Evolutionary conservation across 2,329 filamentous ascomycete species (phyloP), one percentile per base, ranked within the genome.

Genomic region (Trichoderma sp.): DNA sequence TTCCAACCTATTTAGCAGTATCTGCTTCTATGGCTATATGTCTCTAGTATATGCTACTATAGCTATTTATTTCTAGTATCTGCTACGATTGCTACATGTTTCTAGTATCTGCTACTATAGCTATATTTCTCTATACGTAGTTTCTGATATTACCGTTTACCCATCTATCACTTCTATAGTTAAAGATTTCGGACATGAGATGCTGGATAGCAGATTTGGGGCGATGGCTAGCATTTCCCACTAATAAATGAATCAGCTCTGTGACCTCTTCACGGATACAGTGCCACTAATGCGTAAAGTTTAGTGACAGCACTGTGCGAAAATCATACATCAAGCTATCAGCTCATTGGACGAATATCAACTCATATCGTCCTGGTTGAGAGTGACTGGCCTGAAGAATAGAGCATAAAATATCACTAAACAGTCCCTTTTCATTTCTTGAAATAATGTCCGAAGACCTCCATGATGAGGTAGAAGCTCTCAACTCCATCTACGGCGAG

Each of bases 401-500:
- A 34, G 3, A 53, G 11, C 11, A 47, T 28, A 36, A 8, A 7
- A 50, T 2, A 17, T 12, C 15, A 39, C 6, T 30, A 2, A 7
- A 1, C 6, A 4, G 3, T 4, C 15, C 20, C 5, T 2, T 28
- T 9, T 5, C 3, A 20, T 20, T 3, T 1, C 6, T 7, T 58
- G 30, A n/a, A 59, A 77, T 50, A 73, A 88, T 88, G 86, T 87
- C 86, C 9, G 86, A 88, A 74, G 87, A 88, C 74, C 86, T 95
- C 30, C 80, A 82, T 63, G 93, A 96, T 81, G 93, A 96, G 79
- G 83, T 95, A 34, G 91, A 91, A 78, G 93, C 92, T 73, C 91
- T 96, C 77, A 96, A 95, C 81, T 93, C 93, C 69, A 96, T 96
- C 74, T 96, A 95, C 81, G 91, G 90, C 74, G 86, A 90, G 62